These are phyloP conservation scores for Acer negundo DNA, from an alignment of 345 rosid genomes.

Conservation along the genomic window DNA sequence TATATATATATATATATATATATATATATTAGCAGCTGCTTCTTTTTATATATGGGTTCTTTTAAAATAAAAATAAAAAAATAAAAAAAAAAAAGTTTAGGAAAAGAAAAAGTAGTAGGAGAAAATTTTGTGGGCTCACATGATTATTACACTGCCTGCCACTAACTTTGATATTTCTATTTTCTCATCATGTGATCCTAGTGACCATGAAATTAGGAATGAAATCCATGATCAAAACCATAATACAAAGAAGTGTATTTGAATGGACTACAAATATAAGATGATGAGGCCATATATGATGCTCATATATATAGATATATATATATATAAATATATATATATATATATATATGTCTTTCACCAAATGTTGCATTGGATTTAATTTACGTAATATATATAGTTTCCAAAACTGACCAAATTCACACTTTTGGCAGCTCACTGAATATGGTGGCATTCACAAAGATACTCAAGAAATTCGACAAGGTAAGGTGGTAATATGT, in stretches of 20 bases:
- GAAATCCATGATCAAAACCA: neutral
- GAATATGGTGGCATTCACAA: slow-evolving; percentile 83
- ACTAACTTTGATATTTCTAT: neutral
- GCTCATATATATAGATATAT: no score
- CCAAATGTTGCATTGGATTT: neutral
- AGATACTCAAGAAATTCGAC: slow-evolving; percentile 94
- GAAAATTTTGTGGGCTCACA: neutral
- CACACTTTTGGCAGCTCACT: slow-evolving; percentile 61
- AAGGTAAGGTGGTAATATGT: slow-evolving; percentile 53
- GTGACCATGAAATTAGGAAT: neutral
- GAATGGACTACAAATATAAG: neutral
- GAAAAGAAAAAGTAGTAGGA: neutral
- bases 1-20: no score
- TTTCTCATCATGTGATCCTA: neutral
- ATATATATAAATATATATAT: no score
- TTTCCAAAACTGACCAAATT: neutral
- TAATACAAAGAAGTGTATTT: no score
- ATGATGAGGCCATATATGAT: neutral
- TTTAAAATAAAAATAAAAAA: no score
- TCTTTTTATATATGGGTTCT: no score
- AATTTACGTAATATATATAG: neutral
- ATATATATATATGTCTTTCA: no score
- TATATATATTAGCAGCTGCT: no score
- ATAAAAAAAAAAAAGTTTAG: no score
- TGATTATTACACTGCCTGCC: neutral